A percentile compares a stretch with the other conserved stretches of the same genome.
These are phyloP conservation scores for Cladophialophora carrionii DNA, from an alignment of 2,329 filamentous ascomycete species.

Conservation along the genomic window DNA sequence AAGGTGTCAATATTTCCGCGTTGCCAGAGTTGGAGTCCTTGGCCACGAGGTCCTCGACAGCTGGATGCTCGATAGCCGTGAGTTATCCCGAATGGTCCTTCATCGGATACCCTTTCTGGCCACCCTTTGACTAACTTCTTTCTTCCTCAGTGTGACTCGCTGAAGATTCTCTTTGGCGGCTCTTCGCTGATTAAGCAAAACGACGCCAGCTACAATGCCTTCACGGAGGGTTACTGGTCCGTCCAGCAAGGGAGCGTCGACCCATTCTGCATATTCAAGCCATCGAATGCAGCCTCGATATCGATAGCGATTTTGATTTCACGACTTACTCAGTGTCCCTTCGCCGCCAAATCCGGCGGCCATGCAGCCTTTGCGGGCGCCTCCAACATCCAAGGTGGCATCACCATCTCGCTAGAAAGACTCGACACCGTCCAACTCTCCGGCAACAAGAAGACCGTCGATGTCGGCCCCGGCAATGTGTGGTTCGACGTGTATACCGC, in stretches of 20 bases:
- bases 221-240: slow-evolving; percentile 43
- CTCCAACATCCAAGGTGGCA: slow-evolving; percentile 53
- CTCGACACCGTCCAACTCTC: slow-evolving; percentile 41
- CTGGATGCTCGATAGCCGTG: slow-evolving; percentile 26
- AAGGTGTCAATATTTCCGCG: slow-evolving; percentile 24
- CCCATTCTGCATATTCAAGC: slow-evolving; percentile 45
- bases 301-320: slow-evolving; percentile 43
- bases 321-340: slow-evolving; percentile 45
- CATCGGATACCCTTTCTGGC: not conserved
- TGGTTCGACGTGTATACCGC: slow-evolving; percentile 45
- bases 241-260: slow-evolving; percentile 44
- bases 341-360: slow-evolving; percentile 62
- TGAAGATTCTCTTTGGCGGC: slow-evolving; percentile 26
- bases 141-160: slow-evolving; percentile 22
- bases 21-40: slow-evolving; percentile 17
- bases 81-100: not conserved
- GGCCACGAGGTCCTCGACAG: slow-evolving; percentile 16
- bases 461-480: slow-evolving; percentile 43
- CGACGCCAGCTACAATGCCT: slow-evolving; percentile 33
- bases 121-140: not conserved
- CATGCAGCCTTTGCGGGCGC: slow-evolving; percentile 61
- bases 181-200: slow-evolving; percentile 24
- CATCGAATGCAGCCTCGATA: slow-evolving; percentile 40
- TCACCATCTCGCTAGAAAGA: slow-evolving; percentile 43
- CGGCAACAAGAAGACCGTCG: slow-evolving; percentile 40